Base-by-base conservation (phyloP, 192 early-diverging fungal genomes). In the Umbelopsis ramanniana region DNA sequence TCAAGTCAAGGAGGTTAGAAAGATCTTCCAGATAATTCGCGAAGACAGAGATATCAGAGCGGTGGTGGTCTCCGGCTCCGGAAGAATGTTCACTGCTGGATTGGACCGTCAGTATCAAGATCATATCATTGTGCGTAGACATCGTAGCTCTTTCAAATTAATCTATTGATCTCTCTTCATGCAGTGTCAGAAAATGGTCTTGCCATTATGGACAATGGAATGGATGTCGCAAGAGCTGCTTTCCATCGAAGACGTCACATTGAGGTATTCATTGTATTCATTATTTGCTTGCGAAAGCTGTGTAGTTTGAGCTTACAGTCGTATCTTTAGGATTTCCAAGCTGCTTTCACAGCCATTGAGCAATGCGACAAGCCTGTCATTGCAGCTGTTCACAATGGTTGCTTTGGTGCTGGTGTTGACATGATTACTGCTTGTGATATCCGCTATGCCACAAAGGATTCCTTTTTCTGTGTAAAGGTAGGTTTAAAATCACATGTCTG, bases 351-450 rank as follows among this genome's bases (percentile, higher is more conserved):
- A 17, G 87, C 89, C 11, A 89, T 97, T 55, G 96, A 98, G 79
- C 66, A 73, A 24, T 97, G 95, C 75, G 84, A 91, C 72, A 92
- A 93, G 75, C 93, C 96, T 17, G 95, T 99, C 5, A 92, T 99
- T 74, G 92, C 86, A n/a, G 94, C 87, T 14, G 81, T 97, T 67
- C 93, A 98, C 69, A 91, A 90, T 46, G 85, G 79, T 2, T 96
- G 95, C 77, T 85, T 97, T 76, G 96, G 96, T 8, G 93, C 87
- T 46, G 90, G 94, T 19, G 89, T 98, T 52, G 95, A 97, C 75
- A 75, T 97, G 57, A 88, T 93, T 15, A 91, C 94, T 14, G 96
- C 97, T 1, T 96, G 95, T 81, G 97, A 99, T 74, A 93, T 99
- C 26, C 90, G 97, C 55, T 87, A 91, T 70, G 89, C 89, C 71